These are phyloP conservation scores for Geotrichum macrosporum DNA, from an alignment of 1,139 yeast genomes.

Conservation along the genomic window DNA sequence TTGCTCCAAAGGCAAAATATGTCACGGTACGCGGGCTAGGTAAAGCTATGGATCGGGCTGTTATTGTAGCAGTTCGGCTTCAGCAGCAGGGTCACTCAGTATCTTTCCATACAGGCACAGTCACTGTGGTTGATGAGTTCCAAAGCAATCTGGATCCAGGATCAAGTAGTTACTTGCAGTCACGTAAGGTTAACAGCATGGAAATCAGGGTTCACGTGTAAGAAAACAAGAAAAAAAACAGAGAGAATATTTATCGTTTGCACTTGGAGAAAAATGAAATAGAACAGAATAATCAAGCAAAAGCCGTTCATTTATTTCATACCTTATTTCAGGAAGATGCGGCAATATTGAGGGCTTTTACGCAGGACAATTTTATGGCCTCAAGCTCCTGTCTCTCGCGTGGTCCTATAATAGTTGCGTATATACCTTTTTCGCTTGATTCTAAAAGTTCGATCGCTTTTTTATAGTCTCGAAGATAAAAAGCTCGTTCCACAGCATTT, in stretches of 20 bases:
- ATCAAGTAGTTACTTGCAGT: background rate
- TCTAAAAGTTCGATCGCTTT: constrained; percentile 31
- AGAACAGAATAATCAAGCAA: no score
- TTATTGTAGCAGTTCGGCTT: constrained; percentile 34
- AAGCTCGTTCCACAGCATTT: constrained; percentile 38
- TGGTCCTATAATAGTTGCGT: constrained; percentile 15
- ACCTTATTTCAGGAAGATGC: no score
- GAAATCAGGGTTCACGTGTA: constrained; percentile 6
- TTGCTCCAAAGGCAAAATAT: constrained; percentile 19
- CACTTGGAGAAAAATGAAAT: background rate
- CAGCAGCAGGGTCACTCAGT: constrained; percentile 29
- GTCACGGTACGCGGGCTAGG: constrained; percentile 36
- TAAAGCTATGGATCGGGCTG: constrained; percentile 34
- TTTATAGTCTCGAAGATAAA: constrained; percentile 31
- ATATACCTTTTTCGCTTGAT: constrained; percentile 23
- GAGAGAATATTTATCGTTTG: no score
- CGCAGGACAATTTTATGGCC: constrained; percentile 22
- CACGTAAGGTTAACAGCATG: constrained; percentile 7
- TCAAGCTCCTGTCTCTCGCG: constrained; percentile 27
- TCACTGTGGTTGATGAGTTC: constrained; percentile 9
- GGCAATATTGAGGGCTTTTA: no score
- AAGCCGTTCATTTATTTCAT: no score
- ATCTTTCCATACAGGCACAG: constrained; percentile 28
- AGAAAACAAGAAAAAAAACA: background rate
- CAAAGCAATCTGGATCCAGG: background rate